Conservation (phyloP, 1,284 basidiomycete species). For the Papiliotrema terrestris region DNA sequence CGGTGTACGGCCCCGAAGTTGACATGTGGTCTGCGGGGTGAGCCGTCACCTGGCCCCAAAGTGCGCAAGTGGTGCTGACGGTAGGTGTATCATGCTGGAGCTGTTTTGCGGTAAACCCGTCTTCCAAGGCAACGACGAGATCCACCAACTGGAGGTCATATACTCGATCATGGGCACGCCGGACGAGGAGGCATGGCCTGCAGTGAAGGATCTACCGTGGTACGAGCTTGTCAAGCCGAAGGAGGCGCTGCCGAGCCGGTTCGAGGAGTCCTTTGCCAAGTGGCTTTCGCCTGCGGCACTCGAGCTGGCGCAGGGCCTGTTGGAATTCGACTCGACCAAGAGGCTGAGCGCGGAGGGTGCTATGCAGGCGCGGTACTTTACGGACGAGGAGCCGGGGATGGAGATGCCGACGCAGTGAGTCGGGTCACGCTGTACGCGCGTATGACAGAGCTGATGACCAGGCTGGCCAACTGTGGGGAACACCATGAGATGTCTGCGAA, state of each 20-base stretch:
- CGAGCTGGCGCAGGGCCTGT: slow-evolving; percentile 74
- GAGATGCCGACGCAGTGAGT: slow-evolving; percentile 75
- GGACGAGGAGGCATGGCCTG: slow-evolving; percentile 75
- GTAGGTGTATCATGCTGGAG: slow-evolving; percentile 96
- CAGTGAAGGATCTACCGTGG: slow-evolving; percentile 83
- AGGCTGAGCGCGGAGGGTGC: slow-evolving; percentile 79
- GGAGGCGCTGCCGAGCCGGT: slow-evolving; percentile 64
- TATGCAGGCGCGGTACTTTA: slow-evolving; percentile 77
- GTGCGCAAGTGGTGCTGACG: neutral
- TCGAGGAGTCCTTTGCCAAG: slow-evolving; percentile 76
- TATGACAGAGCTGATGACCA: slow-evolving; percentile 7
- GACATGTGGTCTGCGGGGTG: slow-evolving; percentile 99
- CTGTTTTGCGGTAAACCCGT: slow-evolving; percentile 90
- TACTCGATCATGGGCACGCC: slow-evolving; percentile 90
- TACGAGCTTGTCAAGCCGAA: slow-evolving; percentile 92
- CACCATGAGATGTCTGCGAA: slow-evolving; percentile 50
- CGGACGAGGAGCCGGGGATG: slow-evolving; percentile 67
- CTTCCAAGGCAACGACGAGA: slow-evolving; percentile 95
- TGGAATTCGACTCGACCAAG: slow-evolving; percentile 76
- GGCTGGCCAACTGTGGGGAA: slow-evolving; percentile 38
- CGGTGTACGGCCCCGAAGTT: slow-evolving; percentile 96
- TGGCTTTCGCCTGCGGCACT: slow-evolving; percentile 79
- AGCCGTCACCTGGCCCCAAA: slow-evolving; percentile 27
- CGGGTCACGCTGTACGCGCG: neutral
- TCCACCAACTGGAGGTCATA: slow-evolving; percentile 91